Base-by-base conservation (phyloP, 2,329 filamentous ascomycete genomes). In the Aaosphaeria pasadenensis region DNA sequence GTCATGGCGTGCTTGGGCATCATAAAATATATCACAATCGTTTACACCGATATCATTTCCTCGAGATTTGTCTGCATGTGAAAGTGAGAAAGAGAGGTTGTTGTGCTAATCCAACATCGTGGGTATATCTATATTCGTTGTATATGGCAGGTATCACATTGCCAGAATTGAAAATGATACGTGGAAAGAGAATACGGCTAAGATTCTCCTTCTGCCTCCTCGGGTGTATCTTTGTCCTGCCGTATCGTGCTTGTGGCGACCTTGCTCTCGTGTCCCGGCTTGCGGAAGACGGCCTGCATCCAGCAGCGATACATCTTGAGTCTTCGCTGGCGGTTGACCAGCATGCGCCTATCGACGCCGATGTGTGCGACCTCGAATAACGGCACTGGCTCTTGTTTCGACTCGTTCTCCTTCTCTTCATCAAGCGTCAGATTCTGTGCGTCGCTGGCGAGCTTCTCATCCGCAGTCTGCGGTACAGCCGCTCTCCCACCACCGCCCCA, bases 221-320 rank as follows among this genome's bases (percentile, higher is more conserved):
- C 47, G 17, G 42, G 49, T 13, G 39, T 24, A 11, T 36, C 50
- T 17, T 49, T 52, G 3, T 49, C 65, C 44, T 62, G 57, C 54
- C 64, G 49, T 45, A 69, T 39, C 24, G 66, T 67, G 50, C 66
- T 69, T 7, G 64, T 70, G 1, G 66, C 57, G 3, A 70, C 58
- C 31, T 58, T 44, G 40, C 63, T 69, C 49, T 60, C 55, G 39
- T 52, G 32, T 1, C 66, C 65, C 7, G 73, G 67, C 74, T 91
- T 92, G 62, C 79, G 83, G 69, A 94, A 95, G 4, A 84, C 83
- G 30, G 88, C 89, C 71, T 95, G 89, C 68, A 95, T 83, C 91
- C 94, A 99, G 76, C 92, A 97, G 52, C 94, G 84, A 72, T 97
- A 97, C 94, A 99, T 99, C 74, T 97, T 99, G 43, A 96, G 77